Base-by-base conservation (phyloP, 495 filamentous ascomycete species). In the Talaromyces trachyspermus region DNA sequence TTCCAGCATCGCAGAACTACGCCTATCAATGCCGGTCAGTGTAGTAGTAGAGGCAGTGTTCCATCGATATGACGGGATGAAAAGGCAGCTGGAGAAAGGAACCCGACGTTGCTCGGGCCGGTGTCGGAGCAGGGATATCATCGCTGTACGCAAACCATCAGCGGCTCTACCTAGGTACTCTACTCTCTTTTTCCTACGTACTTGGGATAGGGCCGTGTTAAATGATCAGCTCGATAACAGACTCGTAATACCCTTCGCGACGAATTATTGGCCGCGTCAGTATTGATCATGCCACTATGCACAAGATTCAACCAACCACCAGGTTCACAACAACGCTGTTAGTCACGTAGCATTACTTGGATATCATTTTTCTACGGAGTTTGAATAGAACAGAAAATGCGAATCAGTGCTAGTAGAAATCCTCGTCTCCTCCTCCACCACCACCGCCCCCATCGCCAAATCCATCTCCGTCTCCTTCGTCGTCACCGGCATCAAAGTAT, bases 401-500 rank as follows among this genome's bases (percentile, higher is more conserved):
- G 18, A n/a, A 15, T 44, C 7, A 4, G 18, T 3, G 18, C 44
- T 46, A 46, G 14, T 32, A 46, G 22, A 23, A 46, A 14, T 46
- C 44, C 15, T 46, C 44, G 19, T 46, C 44, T 11, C 44, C 43
- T 36, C 43, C 76, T 8, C 60, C 69, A 42, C 58, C 66, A 14
- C 64, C 74, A 12, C 66, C 74, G 43, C 68, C 72, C n/a, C 66
- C 66, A 56, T 73, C 72, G 3, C 58, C 71, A 52, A 69, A 69
- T 5, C 63, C 62, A 50, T 75, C 74, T 33, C 76, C 72, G 22
- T 69, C 72, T 49, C 62, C 69, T 25, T 84, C 80, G 48, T 79
- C 78, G 37, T 76, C 80, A 6, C 80, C 80, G 27, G 64, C 75
- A 54, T 83, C 79, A 48, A 83, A 84, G 65, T 83, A 82, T 41